Base-by-base conservation (phyloP, 768 basidiomycete genomes). In the Cystoderma amianthinum region DNA sequence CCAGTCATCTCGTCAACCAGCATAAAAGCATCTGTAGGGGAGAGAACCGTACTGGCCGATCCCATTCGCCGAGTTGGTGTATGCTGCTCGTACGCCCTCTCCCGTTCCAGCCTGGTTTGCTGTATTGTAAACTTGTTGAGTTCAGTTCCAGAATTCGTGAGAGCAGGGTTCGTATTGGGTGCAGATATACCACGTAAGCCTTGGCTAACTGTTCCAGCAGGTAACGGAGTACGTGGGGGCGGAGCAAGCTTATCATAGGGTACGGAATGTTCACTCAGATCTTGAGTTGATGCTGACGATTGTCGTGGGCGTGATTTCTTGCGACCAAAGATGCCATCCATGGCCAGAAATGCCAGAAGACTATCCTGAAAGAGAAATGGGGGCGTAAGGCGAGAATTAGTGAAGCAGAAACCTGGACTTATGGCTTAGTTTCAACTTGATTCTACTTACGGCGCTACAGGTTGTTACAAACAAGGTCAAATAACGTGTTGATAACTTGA, bases 151-250 rank as follows among this genome's bases (percentile, higher is more conserved):
- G 76, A 68, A 33, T 72, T 45, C 2, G 85, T 86, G 42, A 90
- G 76, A 10, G 80, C 78, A 4, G 87, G 87, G 52, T 91, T 91
- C 18, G 87, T 88, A 52, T 84, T 82, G 5, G 87, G 87, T 3
- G 87, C 88, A 21, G 85, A 89, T 48, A 91, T 90, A 37, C 71
- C 74, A 55, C 71, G 68, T 24, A 78, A 58, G 32, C 71, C 76
- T 53, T 82, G 79, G 23, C 68, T 74, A 38, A 74, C 59, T 5
- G 76, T 76, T 17, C 61, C 65, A 37, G 77, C 76, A 28, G 82
- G 61, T 28, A 80, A 51, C 18, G 85, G 84, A 36, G 82, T 74
- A 40, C 74, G 73, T 23, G 71, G 61, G 25, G 73, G 63, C n/a
- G 74, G 62, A 16, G 68, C 68, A 24, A 83, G 68, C 56, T 70